A percentile compares a stretch with the other conserved stretches of the same genome.
phyloP scores from a whole-genome alignment of 352 stramenopile genomes.

The Globisporangium ultimum region DNA sequence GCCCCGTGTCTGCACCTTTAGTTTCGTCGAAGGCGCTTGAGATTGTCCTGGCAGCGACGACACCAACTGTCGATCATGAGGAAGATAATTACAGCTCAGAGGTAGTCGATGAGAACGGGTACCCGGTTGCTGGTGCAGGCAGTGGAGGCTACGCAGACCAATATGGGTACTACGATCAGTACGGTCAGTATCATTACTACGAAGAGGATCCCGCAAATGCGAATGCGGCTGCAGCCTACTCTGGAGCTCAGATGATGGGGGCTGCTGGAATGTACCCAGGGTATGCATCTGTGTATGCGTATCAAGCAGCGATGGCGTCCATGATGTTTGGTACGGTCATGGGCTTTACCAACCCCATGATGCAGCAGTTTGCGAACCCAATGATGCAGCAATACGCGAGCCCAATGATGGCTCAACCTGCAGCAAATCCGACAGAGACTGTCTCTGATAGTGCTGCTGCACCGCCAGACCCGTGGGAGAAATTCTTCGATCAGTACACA shows the following conservation, averaged over 20 bases:
- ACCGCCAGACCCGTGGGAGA: constrained; percentile 71
- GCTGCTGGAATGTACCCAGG: constrained; percentile 44
- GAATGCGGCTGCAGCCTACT: constrained; percentile 8
- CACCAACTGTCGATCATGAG: constrained; percentile 38
- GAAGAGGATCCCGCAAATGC: constrained; percentile 28
- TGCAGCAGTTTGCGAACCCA: constrained; percentile 25
- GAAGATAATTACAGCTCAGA: constrained; percentile 18
- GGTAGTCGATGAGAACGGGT: constrained; percentile 10
- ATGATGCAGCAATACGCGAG: constrained; percentile 30
- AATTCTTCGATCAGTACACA: constrained; percentile 86
- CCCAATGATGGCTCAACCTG: constrained; percentile 9
- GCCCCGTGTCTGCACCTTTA: constrained; percentile 33
- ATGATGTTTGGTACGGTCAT: constrained; percentile 51
- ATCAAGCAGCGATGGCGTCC: constrained; percentile 56
- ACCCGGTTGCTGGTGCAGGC: background rate
- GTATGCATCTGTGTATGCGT: constrained; percentile 55
- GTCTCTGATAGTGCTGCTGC: constrained; percentile 15
- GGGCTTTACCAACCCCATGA: constrained; percentile 40
- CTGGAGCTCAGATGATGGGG: constrained; percentile 24
- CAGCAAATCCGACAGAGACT: background rate
- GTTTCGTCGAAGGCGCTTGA: constrained; percentile 33
- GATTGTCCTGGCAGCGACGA: constrained; percentile 26
- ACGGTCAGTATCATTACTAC: constrained; percentile 83
- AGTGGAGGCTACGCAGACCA: constrained; percentile 59
- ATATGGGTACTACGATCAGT: constrained; percentile 80